Base-by-base conservation (phyloP, 768 basidiomycete genomes). In the Suillus discolor region DNA sequence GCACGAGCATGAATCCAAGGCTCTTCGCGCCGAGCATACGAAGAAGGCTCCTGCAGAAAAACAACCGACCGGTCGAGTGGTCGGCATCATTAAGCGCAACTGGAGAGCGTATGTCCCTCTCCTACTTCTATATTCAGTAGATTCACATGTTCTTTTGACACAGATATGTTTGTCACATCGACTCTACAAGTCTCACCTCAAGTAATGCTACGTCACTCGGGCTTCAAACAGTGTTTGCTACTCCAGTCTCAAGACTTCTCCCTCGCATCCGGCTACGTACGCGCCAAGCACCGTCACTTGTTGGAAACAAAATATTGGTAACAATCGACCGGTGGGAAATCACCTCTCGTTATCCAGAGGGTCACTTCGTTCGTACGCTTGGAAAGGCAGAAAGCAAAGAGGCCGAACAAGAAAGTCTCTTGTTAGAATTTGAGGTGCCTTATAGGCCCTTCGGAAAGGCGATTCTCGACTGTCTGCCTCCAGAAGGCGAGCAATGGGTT, bases 391-490 rank as follows among this genome's bases (percentile, higher is more conserved):
- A 96, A 72, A 93, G 91, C 75, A 97, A 98, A 76, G 96, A 97
- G 74, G 96, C 96, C 0, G 97, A 99, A 72, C 92, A 96, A 74
- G 97, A 99, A 77, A 94, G 93, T 74, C 73, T 99, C 64, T 75
- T 99, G 70, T 79, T 99, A 36, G 97, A 99, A 75, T 99, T 91
- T 74, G 97, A 97, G 62, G 94, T 98, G 8, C 95, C 96, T 1
- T 98, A 99, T 74, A 76, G 97, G 68, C 94, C 97, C 2, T 99
- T 99, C 75, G 96, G 96, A n/a, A 93, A 90, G 76, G 94, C 96
- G 3, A 95, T 99, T 54, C 72, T 97, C 71, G 90, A 93, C 68
- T 99, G 97, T 74, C 78, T 99, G 70, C 97, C 97, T 1, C 71
- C 76, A 2, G 91, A 98, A 75, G 97, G 97, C 0, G 96, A 97